Evolutionary conservation across 257 asterid species (phyloP).

Genomic region (Parsonsia alboflavescens): DNA sequence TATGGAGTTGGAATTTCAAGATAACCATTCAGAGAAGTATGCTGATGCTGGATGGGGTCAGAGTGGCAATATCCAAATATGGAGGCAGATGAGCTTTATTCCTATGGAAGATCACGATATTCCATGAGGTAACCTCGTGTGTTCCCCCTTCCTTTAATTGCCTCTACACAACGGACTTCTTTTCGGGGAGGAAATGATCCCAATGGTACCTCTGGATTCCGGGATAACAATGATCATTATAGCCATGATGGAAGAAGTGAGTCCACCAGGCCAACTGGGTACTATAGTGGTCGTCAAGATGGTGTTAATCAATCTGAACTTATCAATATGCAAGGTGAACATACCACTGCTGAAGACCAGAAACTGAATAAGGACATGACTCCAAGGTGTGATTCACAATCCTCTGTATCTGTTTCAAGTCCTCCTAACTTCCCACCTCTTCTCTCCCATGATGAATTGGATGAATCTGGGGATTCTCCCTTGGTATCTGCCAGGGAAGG

Average conservation of each 20-base stretch:
- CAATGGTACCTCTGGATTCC: slow-evolving; percentile 44
- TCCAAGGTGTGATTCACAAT: slow-evolving; percentile 81
- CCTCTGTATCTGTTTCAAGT: slow-evolving; percentile 93
- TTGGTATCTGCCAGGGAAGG: slow-evolving; percentile 45
- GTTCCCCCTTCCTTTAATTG: slow-evolving; percentile 78
- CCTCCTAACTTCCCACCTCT: slow-evolving; percentile 95
- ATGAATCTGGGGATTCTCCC: slow-evolving; percentile 73
- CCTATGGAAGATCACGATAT: slow-evolving; percentile 79
- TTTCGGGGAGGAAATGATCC: slow-evolving; percentile 39
- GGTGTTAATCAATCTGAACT: slow-evolving; percentile 39
- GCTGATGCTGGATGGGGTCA: slow-evolving; percentile 69
- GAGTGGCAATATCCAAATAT: slow-evolving; percentile 54
- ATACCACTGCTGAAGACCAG: slow-evolving; percentile 36
- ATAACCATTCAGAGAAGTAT: slow-evolving; percentile 43
- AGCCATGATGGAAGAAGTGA: slow-evolving; percentile 41
- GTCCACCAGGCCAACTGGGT: slow-evolving; percentile 35
- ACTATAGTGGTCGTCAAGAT: slow-evolving; percentile 49
- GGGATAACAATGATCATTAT: slow-evolving; percentile 34
- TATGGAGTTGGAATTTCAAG: slow-evolving; percentile 54
- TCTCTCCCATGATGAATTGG: slow-evolving; percentile 91
- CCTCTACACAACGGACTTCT: slow-evolving; percentile 53
- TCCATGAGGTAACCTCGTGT: slow-evolving; percentile 92
- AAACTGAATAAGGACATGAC: slow-evolving; percentile 32
- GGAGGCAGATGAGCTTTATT: slow-evolving; percentile 56
- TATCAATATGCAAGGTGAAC: slow-evolving; percentile 41